phyloP scores from a whole-genome alignment of 345 rosid genomes.

The Rubroshorea leprosula region DNA sequence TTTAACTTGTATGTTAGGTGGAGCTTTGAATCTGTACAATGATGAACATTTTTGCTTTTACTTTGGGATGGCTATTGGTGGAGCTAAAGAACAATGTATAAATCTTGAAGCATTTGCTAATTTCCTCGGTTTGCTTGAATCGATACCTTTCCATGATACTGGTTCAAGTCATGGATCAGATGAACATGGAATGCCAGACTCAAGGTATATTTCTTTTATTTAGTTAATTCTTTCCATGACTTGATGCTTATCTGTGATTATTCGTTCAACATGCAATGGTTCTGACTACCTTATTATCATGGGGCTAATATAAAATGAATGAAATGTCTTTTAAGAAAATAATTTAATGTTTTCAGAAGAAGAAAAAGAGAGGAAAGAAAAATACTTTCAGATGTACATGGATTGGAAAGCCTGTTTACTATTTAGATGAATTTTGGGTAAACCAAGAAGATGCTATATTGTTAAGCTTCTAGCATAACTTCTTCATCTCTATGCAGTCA shows the following conservation, averaged over 20 bases:
- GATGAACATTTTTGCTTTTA: conserved; percentile 51
- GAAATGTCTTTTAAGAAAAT: neutral
- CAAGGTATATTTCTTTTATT: conserved; percentile 40
- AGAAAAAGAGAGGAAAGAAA: neutral
- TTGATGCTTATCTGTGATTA: neutral
- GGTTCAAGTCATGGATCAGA: conserved; percentile 56
- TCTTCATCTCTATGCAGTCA: no score
- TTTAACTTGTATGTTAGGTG: conserved; percentile 31
- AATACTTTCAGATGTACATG: neutral
- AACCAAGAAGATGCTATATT: no score
- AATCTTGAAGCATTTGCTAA: conserved; percentile 66
- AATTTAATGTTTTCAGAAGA: neutral
- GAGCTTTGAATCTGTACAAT: conserved; percentile 34
- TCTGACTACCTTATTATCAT: no score
- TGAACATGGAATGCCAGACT: conserved; percentile 47
- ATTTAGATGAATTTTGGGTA: no score
- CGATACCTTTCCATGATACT: conserved; percentile 66
- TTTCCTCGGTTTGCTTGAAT: conserved; percentile 80
- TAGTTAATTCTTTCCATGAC: conserved; percentile 9
- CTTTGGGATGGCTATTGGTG: conserved; percentile 44
- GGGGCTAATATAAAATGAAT: neutral
- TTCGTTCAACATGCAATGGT: neutral
- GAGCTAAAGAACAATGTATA: conserved; percentile 58
- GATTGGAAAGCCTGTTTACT: neutral
- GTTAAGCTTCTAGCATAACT: no score